Percentiles rank a stretch among this genome's conserved stretches.
Conservation (phyloP, 371 early-diverging fungal genomes). For the Saksenaea vasiformis region DNA sequence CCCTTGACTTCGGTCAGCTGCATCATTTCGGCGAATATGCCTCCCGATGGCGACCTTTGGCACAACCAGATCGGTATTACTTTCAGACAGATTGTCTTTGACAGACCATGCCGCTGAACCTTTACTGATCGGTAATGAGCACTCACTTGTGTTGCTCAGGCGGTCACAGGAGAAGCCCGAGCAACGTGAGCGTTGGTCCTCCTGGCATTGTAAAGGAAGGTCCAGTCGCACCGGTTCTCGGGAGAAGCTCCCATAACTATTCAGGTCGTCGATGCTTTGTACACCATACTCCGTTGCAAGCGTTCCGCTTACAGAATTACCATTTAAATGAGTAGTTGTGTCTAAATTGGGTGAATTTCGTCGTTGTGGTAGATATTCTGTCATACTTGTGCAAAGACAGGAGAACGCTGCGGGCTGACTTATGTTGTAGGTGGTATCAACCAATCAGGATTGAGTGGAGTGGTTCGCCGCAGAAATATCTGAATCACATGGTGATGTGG, state of each 20-base stretch:
- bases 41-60: conserved; percentile 8
- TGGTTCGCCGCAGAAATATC: too few relatives aligned
- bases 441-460: too few relatives aligned
- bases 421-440: too few relatives aligned
- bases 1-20: conserved; percentile 19
- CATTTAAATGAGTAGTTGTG: not conserved
- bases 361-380: not conserved
- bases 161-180: not conserved
- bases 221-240: not conserved
- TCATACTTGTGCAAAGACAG: not conserved
- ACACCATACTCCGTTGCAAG: conserved; percentile 6
- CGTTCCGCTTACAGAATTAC: not conserved
- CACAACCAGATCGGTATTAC: conserved; percentile 3
- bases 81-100: conserved; percentile 8
- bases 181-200: not conserved
- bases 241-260: not conserved
- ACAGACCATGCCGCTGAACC: conserved; percentile 1
- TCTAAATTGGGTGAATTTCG: not conserved
- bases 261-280: conserved; percentile 9
- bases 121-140: not conserved
- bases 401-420: too few relatives aligned
- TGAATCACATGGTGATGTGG: too few relatives aligned
- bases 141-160: not conserved
- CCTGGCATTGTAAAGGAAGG: not conserved
- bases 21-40: not conserved